Conservation (phyloP, 148 eudicot genomes). For the Oxyria digyna region DNA sequence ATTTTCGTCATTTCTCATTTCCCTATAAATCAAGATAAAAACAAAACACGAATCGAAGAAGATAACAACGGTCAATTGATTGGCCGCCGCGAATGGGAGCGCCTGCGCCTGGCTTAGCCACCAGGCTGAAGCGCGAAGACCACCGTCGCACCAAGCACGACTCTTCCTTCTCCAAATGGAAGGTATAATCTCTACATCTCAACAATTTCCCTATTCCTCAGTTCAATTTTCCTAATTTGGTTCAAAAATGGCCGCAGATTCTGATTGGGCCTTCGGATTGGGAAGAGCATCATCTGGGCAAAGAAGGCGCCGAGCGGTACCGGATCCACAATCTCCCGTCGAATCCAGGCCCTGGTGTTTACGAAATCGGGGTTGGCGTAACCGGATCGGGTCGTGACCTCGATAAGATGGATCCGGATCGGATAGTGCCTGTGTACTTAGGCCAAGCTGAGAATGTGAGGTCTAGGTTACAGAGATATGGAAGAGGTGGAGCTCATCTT, state of each 20-base stretch:
- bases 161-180: slow-evolving; percentile 54
- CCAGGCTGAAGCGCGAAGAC: slow-evolving; percentile 45
- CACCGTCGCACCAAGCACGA: slow-evolving; percentile 59
- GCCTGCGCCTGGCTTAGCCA: slow-evolving; percentile 7
- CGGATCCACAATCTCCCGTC: slow-evolving; percentile 59
- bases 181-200: slow-evolving; percentile 17
- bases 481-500: slow-evolving; percentile 74
- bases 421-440: slow-evolving; percentile 59
- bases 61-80: background rate
- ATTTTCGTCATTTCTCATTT: background rate
- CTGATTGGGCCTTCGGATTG: slow-evolving; percentile 75
- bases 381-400: slow-evolving; percentile 25
- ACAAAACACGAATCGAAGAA: background rate
- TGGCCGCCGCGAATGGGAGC: background rate
- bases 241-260: slow-evolving; percentile 22
- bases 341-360: slow-evolving; percentile 51
- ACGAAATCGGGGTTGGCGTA: slow-evolving; percentile 59
- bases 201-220: background rate
- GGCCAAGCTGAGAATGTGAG: slow-evolving; percentile 87
- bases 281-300: slow-evolving; percentile 40
- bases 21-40: background rate
- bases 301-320: slow-evolving; percentile 73
- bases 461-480: slow-evolving; percentile 65
- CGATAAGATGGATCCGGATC: slow-evolving; percentile 28
- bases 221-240: background rate